These are phyloP conservation scores for Daedaleopsis nitida DNA, from an alignment of 768 basidiomycete species.

Conservation along the genomic window DNA sequence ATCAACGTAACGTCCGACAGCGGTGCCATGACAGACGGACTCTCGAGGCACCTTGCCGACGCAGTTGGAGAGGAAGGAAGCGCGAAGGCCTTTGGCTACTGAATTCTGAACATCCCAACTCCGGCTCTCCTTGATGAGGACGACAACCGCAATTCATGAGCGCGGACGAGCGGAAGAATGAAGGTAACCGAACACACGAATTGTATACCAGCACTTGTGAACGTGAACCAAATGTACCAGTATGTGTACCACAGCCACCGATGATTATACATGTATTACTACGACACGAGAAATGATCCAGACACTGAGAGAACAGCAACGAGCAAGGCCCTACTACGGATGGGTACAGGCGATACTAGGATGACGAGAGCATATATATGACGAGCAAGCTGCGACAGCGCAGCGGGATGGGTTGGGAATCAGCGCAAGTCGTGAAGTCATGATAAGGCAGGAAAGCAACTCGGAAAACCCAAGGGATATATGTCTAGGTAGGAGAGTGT, in stretches of 20 bases:
- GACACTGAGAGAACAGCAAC: neutral
- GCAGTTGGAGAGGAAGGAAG: slow-evolving; percentile 22
- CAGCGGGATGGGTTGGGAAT: neutral
- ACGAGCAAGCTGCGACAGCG: neutral
- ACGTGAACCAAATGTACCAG: too few species aligned
- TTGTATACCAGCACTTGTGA: neutral
- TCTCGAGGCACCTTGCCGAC: slow-evolving; percentile 21
- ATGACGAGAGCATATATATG: neutral
- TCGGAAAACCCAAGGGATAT: neutral
- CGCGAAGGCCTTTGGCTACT: slow-evolving; percentile 12
- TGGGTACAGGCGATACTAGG: neutral
- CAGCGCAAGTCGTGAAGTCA: neutral
- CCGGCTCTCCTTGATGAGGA: neutral
- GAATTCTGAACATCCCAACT: neutral
- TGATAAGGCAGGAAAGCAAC: too few species aligned
- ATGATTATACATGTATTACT: neutral
- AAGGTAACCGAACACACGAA: neutral
- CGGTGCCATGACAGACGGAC: slow-evolving; percentile 42
- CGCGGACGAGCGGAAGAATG: neutral
- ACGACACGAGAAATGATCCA: neutral
- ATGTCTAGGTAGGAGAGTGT: neutral
- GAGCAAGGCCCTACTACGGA: neutral
- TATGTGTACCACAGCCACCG: neutral
- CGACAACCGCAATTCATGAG: neutral
- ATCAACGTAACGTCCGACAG: slow-evolving; percentile 52